phyloP scores from a whole-genome alignment of 495 filamentous ascomycete genomes.

The Rostrohypoxylon terebratum region DNA sequence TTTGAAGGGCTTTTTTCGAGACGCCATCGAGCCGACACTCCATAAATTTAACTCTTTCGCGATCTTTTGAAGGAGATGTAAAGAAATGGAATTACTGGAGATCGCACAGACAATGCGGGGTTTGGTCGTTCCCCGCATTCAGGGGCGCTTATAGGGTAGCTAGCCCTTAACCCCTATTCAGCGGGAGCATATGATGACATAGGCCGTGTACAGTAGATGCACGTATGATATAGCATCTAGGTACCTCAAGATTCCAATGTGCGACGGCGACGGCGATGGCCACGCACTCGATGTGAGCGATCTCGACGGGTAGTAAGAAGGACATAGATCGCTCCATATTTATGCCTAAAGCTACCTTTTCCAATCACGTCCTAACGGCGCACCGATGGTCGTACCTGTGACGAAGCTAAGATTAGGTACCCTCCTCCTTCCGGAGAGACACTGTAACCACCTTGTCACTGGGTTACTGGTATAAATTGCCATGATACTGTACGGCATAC shows the following conservation, averaged over 20 bases:
- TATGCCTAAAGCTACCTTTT: neutral
- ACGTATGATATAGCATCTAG: neutral
- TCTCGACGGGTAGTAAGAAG: neutral
- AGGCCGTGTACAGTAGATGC: neutral
- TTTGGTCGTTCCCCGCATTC: constrained; percentile 35
- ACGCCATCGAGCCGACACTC: constrained; percentile 24
- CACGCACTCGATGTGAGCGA: neutral
- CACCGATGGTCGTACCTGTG: constrained; percentile 11
- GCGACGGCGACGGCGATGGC: constrained; percentile 2
- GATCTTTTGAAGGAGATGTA: neutral
- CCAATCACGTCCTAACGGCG: neutral
- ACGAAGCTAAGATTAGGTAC: constrained; percentile 7
- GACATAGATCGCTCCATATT: constrained; percentile 5
- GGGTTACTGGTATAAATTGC: neutral
- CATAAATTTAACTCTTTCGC: neutral
- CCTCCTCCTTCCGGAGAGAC: neutral
- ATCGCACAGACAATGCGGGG: constrained; percentile 7
- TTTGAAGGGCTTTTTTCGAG: constrained; percentile 21
- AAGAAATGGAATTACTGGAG: neutral
- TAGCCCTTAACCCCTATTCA: neutral
- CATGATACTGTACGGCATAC: constrained; percentile 10
- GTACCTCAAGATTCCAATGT: neutral
- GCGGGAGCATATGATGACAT: neutral
- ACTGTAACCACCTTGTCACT: neutral
- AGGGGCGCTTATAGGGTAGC: constrained; percentile 36